Base-by-base conservation (phyloP, 352 stramenopile species). In the Phytophthora europaea region DNA sequence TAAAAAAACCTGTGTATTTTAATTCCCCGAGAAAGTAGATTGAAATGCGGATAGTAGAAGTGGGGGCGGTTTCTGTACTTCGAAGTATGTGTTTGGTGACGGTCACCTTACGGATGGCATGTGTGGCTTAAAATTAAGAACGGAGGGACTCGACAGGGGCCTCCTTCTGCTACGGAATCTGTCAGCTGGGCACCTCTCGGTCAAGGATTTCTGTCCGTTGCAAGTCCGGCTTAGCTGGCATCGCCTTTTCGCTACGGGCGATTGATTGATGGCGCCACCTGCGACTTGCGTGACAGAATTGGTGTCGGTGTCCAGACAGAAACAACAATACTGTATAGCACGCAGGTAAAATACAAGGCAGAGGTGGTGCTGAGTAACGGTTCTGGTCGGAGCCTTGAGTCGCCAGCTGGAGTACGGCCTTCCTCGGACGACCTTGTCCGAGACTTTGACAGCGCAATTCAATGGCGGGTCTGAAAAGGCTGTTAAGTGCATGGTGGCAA, bases 401-500 rank as follows among this genome's bases (percentile, higher is more conserved):
- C 20, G 18, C 52, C 66, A 73, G 45, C 43, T 66, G 61, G 58
- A n/a, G 16, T 5, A 18, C 12, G 26, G 36, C 55, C 54, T 60
- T 60, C 64, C 50, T 54, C 56, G 51, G 6, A 23, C 33, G 47
- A 40, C 31, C 28, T 63, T 67, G 54, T 50, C 53, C 13, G 28
- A 40, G 22, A 58, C 63, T 36, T 20, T 38, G 52, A n/a, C 18
- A 50, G 38, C 48, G 28, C 43, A 45, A 48, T 47, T 48, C 31
- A 20, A 15, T 72, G 47, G 9, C 20, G 15, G 22, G 28, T 22
- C 33, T 59, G 58, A 65, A 76, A 73, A 68, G 45, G 48, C 59
- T 73, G 70, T 69, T 70, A 47, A 56, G 43, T 59, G 45, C 43
- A 33, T 70, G 64, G 65, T 73, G 65, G 52, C 66, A 70, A 74